phyloP scores from a whole-genome alignment of 768 basidiomycete species.

The Trametes punicea region DNA sequence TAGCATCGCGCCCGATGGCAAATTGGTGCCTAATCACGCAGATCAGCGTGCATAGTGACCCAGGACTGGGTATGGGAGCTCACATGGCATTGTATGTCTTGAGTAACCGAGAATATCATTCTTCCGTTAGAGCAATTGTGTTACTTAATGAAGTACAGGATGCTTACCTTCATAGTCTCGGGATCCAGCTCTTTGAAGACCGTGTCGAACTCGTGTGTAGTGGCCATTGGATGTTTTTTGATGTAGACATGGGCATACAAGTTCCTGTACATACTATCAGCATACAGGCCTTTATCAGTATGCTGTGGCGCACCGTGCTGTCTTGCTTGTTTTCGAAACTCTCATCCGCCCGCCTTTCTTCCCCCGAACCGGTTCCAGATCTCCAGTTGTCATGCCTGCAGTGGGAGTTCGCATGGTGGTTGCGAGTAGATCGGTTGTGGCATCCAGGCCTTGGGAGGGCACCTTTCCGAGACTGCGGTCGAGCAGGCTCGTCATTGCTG shows the following conservation, averaged over 20 bases:
- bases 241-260: background rate
- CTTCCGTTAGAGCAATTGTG: background rate
- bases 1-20: too few relatives aligned
- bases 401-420: too few relatives aligned
- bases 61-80: background rate
- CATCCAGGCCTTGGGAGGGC: background rate
- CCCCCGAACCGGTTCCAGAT: background rate
- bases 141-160: background rate
- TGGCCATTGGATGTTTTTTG: background rate
- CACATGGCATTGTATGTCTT: background rate
- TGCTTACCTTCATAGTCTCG: background rate
- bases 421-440: too few relatives aligned
- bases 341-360: background rate
- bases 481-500: background rate
- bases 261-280: background rate
- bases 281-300: background rate
- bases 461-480: too few relatives aligned
- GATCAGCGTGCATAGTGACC: too few relatives aligned
- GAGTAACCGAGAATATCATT: background rate
- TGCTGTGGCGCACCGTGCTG: background rate
- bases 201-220: background rate
- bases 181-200: background rate
- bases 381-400: background rate
- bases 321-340: background rate
- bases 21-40: too few relatives aligned